phyloP scores from a whole-genome alignment of 345 rosid species.

The Laguncularia racemosa region DNA sequence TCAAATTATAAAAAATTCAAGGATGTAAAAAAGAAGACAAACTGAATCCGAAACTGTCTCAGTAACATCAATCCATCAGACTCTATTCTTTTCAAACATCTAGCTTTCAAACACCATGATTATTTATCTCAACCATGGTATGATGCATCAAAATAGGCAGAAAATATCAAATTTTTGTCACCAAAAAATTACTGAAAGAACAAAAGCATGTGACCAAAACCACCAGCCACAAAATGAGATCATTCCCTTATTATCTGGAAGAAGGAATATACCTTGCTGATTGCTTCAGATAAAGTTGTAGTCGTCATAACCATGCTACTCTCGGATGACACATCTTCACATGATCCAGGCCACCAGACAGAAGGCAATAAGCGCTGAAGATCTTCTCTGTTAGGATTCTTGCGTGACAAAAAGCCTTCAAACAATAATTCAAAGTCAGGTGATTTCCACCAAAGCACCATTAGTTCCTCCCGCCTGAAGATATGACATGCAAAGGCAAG shows the following conservation, averaged over 20 bases:
- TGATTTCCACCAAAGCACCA: constrained; percentile 85
- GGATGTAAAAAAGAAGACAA: too few species aligned
- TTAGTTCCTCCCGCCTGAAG: constrained; percentile 61
- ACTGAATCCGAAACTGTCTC: too few species aligned
- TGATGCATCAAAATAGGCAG: too few species aligned
- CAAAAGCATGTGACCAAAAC: too few species aligned
- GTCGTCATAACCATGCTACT: constrained; percentile 75
- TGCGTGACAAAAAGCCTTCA: constrained; percentile 78
- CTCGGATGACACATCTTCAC: constrained; percentile 69
- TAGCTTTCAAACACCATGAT: too few species aligned
- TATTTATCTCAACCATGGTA: too few species aligned
- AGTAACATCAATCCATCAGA: too few species aligned
- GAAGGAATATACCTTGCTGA: constrained; percentile 52
- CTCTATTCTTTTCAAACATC: too few species aligned
- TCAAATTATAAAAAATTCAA: too few species aligned
- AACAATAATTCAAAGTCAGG: constrained; percentile 65
- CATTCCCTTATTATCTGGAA: not conserved
- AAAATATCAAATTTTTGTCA: too few species aligned
- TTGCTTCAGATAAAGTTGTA: constrained; percentile 66
- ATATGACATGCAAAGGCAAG: constrained; percentile 86
- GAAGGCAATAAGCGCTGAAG: constrained; percentile 80
- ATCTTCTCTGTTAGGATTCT: constrained; percentile 75
- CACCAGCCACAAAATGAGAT: too few species aligned
- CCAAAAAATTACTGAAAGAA: too few species aligned
- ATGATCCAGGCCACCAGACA: constrained; percentile 99